Evolutionary conservation across 495 filamentous ascomycete genomes (phyloP).

Genomic region (Oidiodendron maius): DNA sequence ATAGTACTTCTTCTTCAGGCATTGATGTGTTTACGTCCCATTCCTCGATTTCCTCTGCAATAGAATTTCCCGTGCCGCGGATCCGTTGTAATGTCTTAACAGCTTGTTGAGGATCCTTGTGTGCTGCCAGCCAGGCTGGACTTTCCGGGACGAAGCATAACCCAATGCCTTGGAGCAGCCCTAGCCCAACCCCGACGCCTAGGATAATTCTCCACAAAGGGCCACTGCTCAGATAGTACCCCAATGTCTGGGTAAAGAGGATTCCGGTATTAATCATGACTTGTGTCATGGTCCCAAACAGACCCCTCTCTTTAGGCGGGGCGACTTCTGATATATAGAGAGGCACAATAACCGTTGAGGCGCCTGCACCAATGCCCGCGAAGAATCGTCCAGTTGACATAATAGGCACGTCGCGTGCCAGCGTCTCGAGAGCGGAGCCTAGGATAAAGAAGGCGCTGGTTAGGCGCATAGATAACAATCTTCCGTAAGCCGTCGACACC

Average conservation of each 20-base stretch:
- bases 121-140: constrained; percentile 75
- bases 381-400: constrained; percentile 71
- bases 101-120: constrained; percentile 55
- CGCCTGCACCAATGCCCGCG: constrained; percentile 78
- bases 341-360: constrained; percentile 88
- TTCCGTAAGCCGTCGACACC: constrained; percentile 64
- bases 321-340: constrained; percentile 90
- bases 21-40: constrained; percentile 46
- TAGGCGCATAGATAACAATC: constrained; percentile 61
- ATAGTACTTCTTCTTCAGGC: constrained; percentile 41
- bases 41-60: constrained; percentile 64
- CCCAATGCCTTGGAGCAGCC: constrained; percentile 55
- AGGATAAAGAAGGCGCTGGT: constrained; percentile 70
- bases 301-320: constrained; percentile 69
- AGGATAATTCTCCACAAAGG: constrained; percentile 80
- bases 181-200: constrained; percentile 64
- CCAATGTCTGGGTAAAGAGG: constrained; percentile 72
- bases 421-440: constrained; percentile 68
- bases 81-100: constrained; percentile 65
- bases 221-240: constrained; percentile 76
- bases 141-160: constrained; percentile 74
- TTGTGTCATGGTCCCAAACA: constrained; percentile 89
- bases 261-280: constrained; percentile 95
- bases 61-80: constrained; percentile 59
- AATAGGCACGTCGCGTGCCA: constrained; percentile 58